Base-by-base conservation (phyloP, 495 filamentous ascomycete species). In the Tuber magnatum region DNA sequence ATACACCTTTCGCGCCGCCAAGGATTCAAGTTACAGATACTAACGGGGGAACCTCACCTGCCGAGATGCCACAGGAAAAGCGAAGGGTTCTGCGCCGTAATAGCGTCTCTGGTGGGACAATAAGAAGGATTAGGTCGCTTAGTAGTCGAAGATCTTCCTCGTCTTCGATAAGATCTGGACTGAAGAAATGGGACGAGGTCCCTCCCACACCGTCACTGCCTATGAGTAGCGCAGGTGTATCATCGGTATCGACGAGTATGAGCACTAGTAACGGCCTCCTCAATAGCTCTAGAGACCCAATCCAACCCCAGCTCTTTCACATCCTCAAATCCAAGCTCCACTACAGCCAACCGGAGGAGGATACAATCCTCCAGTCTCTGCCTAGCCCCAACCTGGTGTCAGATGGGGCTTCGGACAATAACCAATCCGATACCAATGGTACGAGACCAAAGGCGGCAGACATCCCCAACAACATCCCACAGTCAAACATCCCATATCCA, bases 21-120 rank as follows among this genome's bases (percentile, higher is more conserved):
- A 81, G 71, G 43, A 83, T 83, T 43, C 76, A 76, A 68, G 65
- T 83, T 20, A 83, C 77, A 16, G 74, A 80, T 71, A 73, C 81
- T 3, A 73, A 83, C 48, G 75, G 75, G 12, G 69, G 69, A 39
- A 44, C 75, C 32, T 44, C 75, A 28, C n/a, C 68, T 65, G 35
- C 76, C 4, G 76, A 74, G 35, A 70, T 79, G n/a, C 69, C 72
- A 20, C 71, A 42, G 6, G 76, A 71, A 28, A 79, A 75, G 39
- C n/a, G 20, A 70, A 44, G 73, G 18, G 78, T 70, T 16, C 43
- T 68, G 12, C 77, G 80, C 24, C 68, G 80, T n/a, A 77, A 77
- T 39, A 79, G 77, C 7, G 75, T 82, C 38, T 80, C 77, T 6
- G 80, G 80, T 7, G 74, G 80, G 28, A 81, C 80, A 35, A 73